Base-by-base conservation (phyloP, 805 yeast species). In the Wickerhamiella australiensis region DNA sequence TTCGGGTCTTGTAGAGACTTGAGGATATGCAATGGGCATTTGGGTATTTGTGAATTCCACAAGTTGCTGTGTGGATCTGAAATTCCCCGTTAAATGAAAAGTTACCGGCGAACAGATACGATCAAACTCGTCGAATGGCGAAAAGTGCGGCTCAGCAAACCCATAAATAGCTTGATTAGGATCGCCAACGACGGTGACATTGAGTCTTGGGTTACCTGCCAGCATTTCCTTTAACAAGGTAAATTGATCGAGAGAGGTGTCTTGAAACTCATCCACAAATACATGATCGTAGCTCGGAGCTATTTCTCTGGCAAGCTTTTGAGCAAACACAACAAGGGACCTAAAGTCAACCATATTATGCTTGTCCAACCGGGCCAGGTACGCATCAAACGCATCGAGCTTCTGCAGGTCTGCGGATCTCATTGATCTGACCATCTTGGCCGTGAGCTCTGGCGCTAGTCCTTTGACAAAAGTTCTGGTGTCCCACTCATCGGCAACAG, bases 121-220 rank as follows among this genome's bases (percentile, higher is more conserved):
- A 73, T 51, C 68, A 59, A 0, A 56, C 49, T 37, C 66, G 63
- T 84, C 86, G 77, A 12, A 68, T 67, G 37, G 66, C 65, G 57
- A 88, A 85, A 57, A 84, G 87, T 15, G 69, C 66, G 1, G 81
- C 70, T 31, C 96, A 58, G 81, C 79, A 57, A 90, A 90, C 0
- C 82, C 86, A 62, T 92, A 90, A 20, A 90, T 90, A 59, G 94
- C 81, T 64, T 90, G 98, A 63, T 92, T 96, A 0, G 96, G 95
- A 61, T 90, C 98, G 1, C 98, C 98, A 1, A 90, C 96, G 1
- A 87, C 80, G 0, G 96, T 85, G 27, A 42, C 27, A 6, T 26
- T 5, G 23, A 12, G 9, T 5, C 4, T n/a, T 8, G 38, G 37
- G 20, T 55, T 33, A 6, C 47, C 13, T 0, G 80, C 71, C 11